A percentile compares a stretch with the other conserved stretches of the same genome.
These are phyloP conservation scores for Phytopythium boreale DNA, from an alignment of 352 stramenopile species.

Conservation along the genomic window DNA sequence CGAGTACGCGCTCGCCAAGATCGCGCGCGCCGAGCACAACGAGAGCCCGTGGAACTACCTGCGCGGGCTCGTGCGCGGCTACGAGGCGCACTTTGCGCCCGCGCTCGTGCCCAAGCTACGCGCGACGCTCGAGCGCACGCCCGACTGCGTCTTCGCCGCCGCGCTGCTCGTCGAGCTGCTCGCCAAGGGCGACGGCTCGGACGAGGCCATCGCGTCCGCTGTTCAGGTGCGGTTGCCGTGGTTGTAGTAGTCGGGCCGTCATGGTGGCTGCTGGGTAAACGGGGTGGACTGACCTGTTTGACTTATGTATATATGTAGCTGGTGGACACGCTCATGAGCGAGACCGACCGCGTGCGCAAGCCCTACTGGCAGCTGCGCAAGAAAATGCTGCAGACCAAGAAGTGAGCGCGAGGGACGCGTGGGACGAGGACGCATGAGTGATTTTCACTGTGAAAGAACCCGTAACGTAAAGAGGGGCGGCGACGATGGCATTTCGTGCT, in stretches of 20 bases:
- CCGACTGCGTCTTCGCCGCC: slow-evolving; percentile 70
- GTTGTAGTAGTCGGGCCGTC: too few species aligned
- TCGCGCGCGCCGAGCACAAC: slow-evolving; percentile 78
- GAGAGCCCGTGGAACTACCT: slow-evolving; percentile 93
- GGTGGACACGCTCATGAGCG: slow-evolving; percentile 62
- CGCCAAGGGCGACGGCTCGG: slow-evolving; percentile 36
- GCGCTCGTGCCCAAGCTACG: slow-evolving; percentile 39
- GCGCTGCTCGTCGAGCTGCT: slow-evolving; percentile 75
- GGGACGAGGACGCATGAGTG: too few species aligned
- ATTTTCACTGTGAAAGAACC: too few species aligned
- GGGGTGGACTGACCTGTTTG: slow-evolving; percentile 1
- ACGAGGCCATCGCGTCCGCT: slow-evolving; percentile 34
- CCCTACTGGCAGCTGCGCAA: slow-evolving; percentile 77
- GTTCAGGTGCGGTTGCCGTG: slow-evolving; percentile 22
- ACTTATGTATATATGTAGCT: slow-evolving; percentile 34
- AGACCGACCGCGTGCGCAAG: slow-evolving; percentile 68
- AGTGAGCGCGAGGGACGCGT: slow-evolving; percentile 14
- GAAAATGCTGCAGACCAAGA: slow-evolving; percentile 16
- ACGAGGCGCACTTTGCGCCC: slow-evolving; percentile 38
- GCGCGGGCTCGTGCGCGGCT: slow-evolving; percentile 56
- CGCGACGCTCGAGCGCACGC: slow-evolving; percentile 31
- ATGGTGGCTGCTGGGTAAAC: background rate
- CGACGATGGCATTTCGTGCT: background rate
- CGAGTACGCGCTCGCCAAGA: slow-evolving; percentile 67
- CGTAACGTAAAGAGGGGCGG: background rate